These are phyloP conservation scores for Aspergillus eucalypticola DNA, from an alignment of 2,329 filamentous ascomycete genomes.

Conservation along the genomic window DNA sequence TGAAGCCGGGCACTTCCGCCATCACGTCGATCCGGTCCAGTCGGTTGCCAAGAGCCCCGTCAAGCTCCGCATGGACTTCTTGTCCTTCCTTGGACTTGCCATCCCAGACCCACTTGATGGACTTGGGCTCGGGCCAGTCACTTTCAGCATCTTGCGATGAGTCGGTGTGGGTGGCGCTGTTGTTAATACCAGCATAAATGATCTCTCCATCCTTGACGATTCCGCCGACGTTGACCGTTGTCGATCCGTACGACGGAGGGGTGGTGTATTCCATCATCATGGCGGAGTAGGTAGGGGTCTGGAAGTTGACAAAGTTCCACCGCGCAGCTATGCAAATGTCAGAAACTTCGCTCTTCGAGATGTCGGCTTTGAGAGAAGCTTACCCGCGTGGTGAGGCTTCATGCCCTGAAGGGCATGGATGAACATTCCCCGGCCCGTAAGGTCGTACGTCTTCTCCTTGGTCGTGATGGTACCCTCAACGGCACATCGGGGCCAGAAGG, in stretches of 20 bases:
- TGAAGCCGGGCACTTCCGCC: constrained; percentile 91
- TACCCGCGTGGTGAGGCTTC: constrained; percentile 95
- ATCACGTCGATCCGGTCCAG: constrained; percentile 90
- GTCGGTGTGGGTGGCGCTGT: constrained; percentile 68
- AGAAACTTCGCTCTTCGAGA: constrained; percentile 2
- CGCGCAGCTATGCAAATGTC: constrained; percentile 58
- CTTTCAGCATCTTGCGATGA: constrained; percentile 72
- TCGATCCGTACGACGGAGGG: constrained; percentile 86
- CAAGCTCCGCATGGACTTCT: constrained; percentile 67
- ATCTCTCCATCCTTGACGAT: constrained; percentile 81
- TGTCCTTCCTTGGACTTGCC: constrained; percentile 77
- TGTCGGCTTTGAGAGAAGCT: constrained; percentile 21
- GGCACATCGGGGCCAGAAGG: constrained; percentile 87
- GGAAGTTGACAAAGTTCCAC: constrained; percentile 95
- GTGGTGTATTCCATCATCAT: constrained; percentile 96
- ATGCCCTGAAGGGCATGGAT: constrained; percentile 90
- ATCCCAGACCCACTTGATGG: constrained; percentile 73
- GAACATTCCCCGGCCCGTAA: constrained; percentile 78
- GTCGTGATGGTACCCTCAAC: constrained; percentile 84
- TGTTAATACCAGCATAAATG: constrained; percentile 67
- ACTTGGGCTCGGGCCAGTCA: constrained; percentile 84
- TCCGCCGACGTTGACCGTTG: constrained; percentile 77
- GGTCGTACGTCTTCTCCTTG: constrained; percentile 75
- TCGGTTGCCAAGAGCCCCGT: constrained; percentile 67
- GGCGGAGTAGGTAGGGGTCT: constrained; percentile 81